phyloP scores from a whole-genome alignment of 805 yeast species.

The Candida loeiensis region DNA sequence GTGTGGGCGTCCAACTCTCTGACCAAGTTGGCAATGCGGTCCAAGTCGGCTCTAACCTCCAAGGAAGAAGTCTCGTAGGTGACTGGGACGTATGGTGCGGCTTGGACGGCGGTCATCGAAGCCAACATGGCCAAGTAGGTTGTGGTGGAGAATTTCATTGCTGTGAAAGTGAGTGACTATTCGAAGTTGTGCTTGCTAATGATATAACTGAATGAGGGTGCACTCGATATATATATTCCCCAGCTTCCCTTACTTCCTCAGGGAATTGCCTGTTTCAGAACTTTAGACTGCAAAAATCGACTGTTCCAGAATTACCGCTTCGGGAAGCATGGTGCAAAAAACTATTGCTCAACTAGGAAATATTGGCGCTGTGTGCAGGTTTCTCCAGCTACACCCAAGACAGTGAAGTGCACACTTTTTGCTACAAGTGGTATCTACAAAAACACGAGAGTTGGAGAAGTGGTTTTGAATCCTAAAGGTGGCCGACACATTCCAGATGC shows the following conservation, averaged over 20 bases:
- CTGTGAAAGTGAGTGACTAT: constrained; percentile 2
- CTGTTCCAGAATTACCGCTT: not conserved
- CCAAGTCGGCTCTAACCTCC: constrained; percentile 16
- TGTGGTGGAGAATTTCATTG: constrained; percentile 33
- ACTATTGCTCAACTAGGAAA: constrained; percentile 9
- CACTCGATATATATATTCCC: not conserved
- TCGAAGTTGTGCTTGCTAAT: not conserved
- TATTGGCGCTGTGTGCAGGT: not conserved
- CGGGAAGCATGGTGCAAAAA: constrained; percentile 4
- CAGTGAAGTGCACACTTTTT: not conserved
- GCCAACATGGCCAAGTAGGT: constrained; percentile 29
- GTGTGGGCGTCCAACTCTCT: constrained; percentile 21
- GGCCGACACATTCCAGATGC: not conserved
- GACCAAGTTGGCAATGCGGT: constrained; percentile 17
- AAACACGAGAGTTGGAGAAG: not conserved
- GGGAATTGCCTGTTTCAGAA: not conserved
- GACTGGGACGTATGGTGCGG: constrained; percentile 30
- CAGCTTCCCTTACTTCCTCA: not conserved
- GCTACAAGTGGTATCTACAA: not conserved
- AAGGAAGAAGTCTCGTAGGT: constrained; percentile 8
- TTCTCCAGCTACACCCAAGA: not conserved
- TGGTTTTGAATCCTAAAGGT: not conserved
- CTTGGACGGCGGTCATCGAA: constrained; percentile 23
- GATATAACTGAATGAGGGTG: not conserved
- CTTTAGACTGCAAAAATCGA: constrained; percentile 1